Evolutionary conservation across 768 basidiomycete species (phyloP).

Genomic region (Boletus edulis): DNA sequence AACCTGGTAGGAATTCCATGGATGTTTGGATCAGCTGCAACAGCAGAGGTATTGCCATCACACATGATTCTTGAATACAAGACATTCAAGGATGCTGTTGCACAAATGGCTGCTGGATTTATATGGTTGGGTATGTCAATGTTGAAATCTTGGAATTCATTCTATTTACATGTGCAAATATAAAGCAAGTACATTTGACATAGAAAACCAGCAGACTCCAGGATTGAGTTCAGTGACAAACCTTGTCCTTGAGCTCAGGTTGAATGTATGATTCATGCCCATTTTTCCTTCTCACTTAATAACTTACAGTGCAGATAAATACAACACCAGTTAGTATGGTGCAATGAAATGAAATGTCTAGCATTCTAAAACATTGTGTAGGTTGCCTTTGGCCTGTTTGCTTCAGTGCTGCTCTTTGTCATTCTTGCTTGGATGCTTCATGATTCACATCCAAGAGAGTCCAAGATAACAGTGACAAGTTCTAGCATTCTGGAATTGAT

Average conservation of each 20-base stretch:
- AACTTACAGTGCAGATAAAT: background rate
- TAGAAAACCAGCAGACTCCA: background rate
- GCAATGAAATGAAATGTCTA: too few species aligned
- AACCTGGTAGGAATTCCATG: background rate
- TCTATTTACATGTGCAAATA: background rate
- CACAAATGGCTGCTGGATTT: background rate
- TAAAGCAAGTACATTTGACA: background rate
- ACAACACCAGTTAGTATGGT: background rate
- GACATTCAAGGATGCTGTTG: slow-evolving; percentile 6
- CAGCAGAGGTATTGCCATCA: background rate
- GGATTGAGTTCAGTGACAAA: background rate
- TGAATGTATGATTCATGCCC: background rate
- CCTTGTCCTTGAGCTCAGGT: background rate
- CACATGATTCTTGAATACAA: background rate
- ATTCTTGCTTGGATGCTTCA: background rate
- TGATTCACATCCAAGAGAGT: background rate
- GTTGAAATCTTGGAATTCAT: background rate
- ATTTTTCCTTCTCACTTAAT: background rate
- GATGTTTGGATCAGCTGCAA: background rate
- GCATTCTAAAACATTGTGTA: background rate
- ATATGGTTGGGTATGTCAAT: slow-evolving; percentile 9
- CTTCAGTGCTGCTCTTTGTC: background rate
- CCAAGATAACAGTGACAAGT: background rate
- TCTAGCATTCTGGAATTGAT: background rate
- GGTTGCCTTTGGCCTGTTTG: background rate